phyloP scores from a whole-genome alignment of 2,329 filamentous ascomycete species.

The Neofusicoccum laricinum region DNA sequence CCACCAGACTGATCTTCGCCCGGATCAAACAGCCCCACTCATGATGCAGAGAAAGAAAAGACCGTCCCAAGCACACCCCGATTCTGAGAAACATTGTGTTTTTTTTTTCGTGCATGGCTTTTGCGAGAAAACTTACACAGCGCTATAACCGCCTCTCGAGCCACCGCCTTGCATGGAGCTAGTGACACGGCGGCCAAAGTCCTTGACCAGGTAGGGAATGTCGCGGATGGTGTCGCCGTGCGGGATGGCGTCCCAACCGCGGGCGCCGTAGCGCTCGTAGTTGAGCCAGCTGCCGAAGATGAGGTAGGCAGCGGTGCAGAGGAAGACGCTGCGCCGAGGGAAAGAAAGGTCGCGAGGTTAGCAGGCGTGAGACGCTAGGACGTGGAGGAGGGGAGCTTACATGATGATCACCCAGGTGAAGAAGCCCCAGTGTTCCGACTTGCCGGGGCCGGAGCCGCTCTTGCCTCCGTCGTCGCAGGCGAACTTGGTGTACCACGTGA shows the following conservation, averaged over 20 bases:
- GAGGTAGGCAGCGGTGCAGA: constrained; percentile 81
- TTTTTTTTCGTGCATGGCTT: too few relatives aligned
- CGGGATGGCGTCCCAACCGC: constrained; percentile 91
- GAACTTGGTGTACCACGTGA: constrained; percentile 85
- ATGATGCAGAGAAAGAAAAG: too few relatives aligned
- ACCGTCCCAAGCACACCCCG: too few relatives aligned
- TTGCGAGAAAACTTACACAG: constrained; percentile 59
- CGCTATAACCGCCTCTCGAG: constrained; percentile 87
- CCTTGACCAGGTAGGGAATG: constrained; percentile 85
- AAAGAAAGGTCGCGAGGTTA: neutral
- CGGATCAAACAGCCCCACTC: too few relatives aligned
- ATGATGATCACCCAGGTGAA: constrained; percentile 97
- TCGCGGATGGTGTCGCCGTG: constrained; percentile 92
- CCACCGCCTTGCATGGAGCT: constrained; percentile 82
- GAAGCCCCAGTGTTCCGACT: constrained; percentile 74
- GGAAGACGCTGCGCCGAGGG: constrained; percentile 65
- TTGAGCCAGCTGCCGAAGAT: constrained; percentile 99
- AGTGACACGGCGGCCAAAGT: constrained; percentile 76
- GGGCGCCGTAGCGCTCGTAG: constrained; percentile 92
- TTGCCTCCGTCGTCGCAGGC: constrained; percentile 60
- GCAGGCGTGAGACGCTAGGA: neutral
- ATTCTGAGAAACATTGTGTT: too few relatives aligned
- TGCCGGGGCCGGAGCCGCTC: constrained; percentile 43
- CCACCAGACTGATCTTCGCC: too few relatives aligned
- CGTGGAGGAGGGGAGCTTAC: constrained; percentile 52